Conservation (phyloP, 208 protist genomes). For the Porcisia hertigi region DNA sequence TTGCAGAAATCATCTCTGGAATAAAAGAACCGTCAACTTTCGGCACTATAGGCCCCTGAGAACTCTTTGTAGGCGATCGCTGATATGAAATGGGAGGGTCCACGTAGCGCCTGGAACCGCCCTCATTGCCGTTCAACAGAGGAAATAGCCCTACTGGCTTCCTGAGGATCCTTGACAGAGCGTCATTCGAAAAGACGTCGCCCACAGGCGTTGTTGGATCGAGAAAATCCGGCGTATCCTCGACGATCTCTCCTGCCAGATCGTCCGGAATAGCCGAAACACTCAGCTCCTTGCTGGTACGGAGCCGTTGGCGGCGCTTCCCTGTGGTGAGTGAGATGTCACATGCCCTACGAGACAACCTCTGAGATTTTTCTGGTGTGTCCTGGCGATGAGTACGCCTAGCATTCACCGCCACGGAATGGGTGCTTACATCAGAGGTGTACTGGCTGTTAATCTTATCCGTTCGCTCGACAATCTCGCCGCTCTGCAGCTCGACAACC, state of each 20-base stretch:
- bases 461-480: constrained; percentile 26
- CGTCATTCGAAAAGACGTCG: background rate
- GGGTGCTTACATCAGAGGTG: constrained; percentile 9
- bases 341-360: background rate
- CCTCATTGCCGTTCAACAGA: background rate
- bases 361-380: constrained; percentile 1
- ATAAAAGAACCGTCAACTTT: constrained; percentile 14
- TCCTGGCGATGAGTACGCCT: constrained; percentile 1
- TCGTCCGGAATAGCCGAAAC: constrained; percentile 48
- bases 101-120: too few relatives aligned
- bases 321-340: constrained; percentile 3
- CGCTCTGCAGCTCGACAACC: constrained; percentile 15
- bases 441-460: constrained; percentile 6
- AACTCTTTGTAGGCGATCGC: background rate
- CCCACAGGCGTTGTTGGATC: constrained; percentile 8
- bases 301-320: constrained; percentile 32
- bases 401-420: constrained; percentile 2
- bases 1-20: background rate
- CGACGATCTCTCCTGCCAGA: constrained; percentile 39
- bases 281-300: constrained; percentile 38
- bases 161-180: background rate
- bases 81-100: background rate
- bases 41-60: background rate
- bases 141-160: background rate
- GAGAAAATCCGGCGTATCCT: constrained; percentile 29